Percentiles rank a stretch among this genome's conserved stretches.
Conservation (phyloP, 345 rosid genomes). For the Eucalyptus globulus region DNA sequence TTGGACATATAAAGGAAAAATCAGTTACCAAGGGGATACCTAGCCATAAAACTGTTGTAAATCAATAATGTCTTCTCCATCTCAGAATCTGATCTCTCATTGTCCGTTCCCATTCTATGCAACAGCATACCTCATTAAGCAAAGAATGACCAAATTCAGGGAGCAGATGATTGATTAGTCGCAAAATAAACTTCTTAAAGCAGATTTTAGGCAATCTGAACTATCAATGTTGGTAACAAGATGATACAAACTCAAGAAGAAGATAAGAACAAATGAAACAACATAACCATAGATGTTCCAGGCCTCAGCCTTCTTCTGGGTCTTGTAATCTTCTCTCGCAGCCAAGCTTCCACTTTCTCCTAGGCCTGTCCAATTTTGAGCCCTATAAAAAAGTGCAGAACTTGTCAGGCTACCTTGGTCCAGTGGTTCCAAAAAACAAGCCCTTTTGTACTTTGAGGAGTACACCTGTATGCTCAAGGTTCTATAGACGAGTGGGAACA, state of each 20-base stretch:
- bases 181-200: background rate
- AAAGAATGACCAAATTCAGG: background rate
- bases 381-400: background rate
- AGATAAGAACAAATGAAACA: background rate
- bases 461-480: background rate
- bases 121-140: background rate
- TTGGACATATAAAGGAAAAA: background rate
- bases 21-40: conserved; percentile 9
- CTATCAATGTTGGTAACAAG: background rate
- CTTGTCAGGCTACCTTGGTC: background rate
- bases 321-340: background rate
- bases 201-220: background rate
- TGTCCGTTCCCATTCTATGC: background rate
- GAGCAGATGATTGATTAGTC: background rate
- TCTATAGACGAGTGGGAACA: background rate
- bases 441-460: background rate
- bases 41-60: conserved; percentile 32
- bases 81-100: conserved; percentile 6
- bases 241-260: background rate
- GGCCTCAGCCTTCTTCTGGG: background rate
- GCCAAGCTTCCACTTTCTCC: background rate
- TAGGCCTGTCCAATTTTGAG: background rate
- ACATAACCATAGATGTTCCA: background rate
- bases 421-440: background rate
- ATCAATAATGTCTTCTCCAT: conserved; percentile 8